These are phyloP conservation scores for Pyrus bretschneideri DNA, from an alignment of 306 rosid genomes.

Conservation along the genomic window DNA sequence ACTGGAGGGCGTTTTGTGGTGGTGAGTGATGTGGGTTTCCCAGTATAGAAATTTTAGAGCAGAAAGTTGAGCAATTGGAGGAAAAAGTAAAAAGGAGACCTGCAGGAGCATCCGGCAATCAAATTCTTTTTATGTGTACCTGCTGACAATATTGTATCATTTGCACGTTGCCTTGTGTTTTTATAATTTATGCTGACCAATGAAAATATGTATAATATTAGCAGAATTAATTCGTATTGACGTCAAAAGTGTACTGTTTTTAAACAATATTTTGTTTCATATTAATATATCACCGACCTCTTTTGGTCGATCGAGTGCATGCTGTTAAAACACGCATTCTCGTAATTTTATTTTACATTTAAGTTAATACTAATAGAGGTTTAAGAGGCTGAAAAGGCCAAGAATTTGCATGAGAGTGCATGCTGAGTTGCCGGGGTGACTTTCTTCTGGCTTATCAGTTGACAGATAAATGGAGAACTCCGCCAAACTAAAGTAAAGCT, in stretches of 20 bases:
- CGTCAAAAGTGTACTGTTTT: background rate
- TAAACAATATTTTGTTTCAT: background rate
- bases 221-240: background rate
- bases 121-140: background rate
- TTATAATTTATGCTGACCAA: background rate
- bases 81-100: background rate
- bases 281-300: background rate
- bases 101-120: background rate
- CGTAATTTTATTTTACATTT: background rate
- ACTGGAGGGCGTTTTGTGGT: background rate
- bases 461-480: background rate
- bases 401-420: background rate
- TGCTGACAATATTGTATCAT: background rate
- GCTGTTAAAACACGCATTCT: background rate
- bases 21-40: conserved; percentile 10
- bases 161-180: background rate
- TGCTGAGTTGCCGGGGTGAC: background rate
- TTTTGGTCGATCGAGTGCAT: background rate
- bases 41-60: conserved; percentile 8
- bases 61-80: background rate
- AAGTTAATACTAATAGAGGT: background rate
- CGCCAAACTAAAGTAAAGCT: too few relatives aligned
- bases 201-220: background rate
- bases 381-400: background rate
- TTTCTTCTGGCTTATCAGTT: background rate